These are phyloP conservation scores for Wallacemonas collosoma DNA, from an alignment of 208 protist species.

Conservation along the genomic window DNA sequence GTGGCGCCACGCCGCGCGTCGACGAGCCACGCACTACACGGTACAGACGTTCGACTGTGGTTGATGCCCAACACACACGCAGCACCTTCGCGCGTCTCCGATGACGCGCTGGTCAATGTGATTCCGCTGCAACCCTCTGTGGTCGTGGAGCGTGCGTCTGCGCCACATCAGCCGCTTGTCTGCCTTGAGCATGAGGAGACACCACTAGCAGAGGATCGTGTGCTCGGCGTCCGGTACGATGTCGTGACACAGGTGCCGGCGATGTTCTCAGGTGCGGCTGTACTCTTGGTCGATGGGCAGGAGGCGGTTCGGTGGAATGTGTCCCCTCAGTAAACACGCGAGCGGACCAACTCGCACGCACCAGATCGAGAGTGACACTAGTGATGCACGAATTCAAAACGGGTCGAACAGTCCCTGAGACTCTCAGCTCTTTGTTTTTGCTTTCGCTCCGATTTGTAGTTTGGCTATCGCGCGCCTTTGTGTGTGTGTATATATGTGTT, in stretches of 20 bases:
- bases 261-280: constrained; percentile 34
- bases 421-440: neutral
- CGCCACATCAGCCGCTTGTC: neutral
- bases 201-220: neutral
- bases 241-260: constrained; percentile 26
- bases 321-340: neutral
- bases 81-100: neutral
- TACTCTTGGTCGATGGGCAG: constrained; percentile 54
- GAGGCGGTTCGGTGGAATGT: constrained; percentile 53
- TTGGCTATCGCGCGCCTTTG: no score
- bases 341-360: no score
- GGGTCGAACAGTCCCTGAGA: no score
- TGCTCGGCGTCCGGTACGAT: constrained; percentile 29
- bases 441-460: neutral
- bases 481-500: constrained; percentile 8
- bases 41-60: constrained; percentile 10
- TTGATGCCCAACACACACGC: constrained; percentile 21
- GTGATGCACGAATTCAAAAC: no score
- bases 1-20: neutral
- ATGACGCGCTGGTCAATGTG: neutral
- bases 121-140: neutral
- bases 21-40: constrained; percentile 10
- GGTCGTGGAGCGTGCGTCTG: neutral
- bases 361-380: no score
- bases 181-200: neutral